These are phyloP conservation scores for Tirmania nivea DNA, from an alignment of 495 filamentous ascomycete species.

Conservation along the genomic window DNA sequence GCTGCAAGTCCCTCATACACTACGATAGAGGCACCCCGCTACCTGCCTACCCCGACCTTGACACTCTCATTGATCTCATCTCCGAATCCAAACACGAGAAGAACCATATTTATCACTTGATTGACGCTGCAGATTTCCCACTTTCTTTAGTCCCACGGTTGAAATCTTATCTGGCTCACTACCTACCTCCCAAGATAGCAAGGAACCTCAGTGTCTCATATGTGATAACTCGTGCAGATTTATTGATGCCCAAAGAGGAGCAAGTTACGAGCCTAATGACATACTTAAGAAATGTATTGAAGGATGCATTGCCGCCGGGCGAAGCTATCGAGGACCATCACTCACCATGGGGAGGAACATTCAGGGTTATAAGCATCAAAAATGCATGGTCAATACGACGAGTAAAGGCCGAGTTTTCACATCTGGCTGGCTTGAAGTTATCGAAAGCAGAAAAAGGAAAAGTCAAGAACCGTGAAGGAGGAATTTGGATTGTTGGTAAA, in stretches of 20 bases:
- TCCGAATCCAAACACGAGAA: slow-evolving; percentile 61
- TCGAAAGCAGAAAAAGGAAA: slow-evolving; percentile 64
- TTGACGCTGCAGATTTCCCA: slow-evolving; percentile 95
- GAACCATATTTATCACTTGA: slow-evolving; percentile 88
- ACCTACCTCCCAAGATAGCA: slow-evolving; percentile 16
- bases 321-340: slow-evolving; percentile 23
- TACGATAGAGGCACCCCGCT: slow-evolving; percentile 32
- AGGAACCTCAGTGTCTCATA: slow-evolving; percentile 49
- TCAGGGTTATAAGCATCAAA: slow-evolving; percentile 8
- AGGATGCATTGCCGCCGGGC: slow-evolving; percentile 32
- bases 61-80: slow-evolving; percentile 61
- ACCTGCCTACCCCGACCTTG: slow-evolving; percentile 36
- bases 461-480: slow-evolving; percentile 60
- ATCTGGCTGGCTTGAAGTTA: slow-evolving; percentile 30
- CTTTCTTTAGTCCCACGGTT: slow-evolving; percentile 62
- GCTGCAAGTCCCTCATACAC: slow-evolving; percentile 64
- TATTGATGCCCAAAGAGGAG: slow-evolving; percentile 57
- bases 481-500: slow-evolving; percentile 94
- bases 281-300: slow-evolving; percentile 46
- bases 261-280: slow-evolving; percentile 69
- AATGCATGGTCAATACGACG: slow-evolving; percentile 13
- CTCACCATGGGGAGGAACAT: not conserved
- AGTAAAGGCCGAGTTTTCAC: slow-evolving; percentile 12
- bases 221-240: slow-evolving; percentile 70
- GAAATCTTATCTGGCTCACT: slow-evolving; percentile 20